Conservation (phyloP, 2,329 filamentous ascomycete genomes). For the Fusarium devonianum region DNA sequence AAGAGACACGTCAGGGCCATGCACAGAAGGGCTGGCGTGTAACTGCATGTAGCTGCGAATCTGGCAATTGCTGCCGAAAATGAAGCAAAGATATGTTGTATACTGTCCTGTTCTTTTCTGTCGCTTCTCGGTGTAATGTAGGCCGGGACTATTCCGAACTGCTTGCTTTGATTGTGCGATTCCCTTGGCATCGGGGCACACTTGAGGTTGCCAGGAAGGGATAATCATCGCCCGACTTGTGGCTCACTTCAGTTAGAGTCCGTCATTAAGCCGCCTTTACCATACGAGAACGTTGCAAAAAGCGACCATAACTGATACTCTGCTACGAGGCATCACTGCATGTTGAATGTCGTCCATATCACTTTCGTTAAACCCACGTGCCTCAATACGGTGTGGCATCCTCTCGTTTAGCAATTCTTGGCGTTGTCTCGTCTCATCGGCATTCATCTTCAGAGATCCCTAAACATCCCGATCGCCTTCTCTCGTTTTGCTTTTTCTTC, state of each 20-base stretch:
- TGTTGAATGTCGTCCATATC: neutral
- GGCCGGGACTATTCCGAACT: conserved; percentile 1
- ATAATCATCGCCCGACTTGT: too few relatives aligned
- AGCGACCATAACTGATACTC: too few relatives aligned
- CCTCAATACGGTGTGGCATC: conserved; percentile 1
- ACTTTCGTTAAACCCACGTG: neutral
- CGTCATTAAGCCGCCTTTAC: neutral
- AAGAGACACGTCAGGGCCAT: neutral
- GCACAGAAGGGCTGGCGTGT: neutral
- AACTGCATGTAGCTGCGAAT: neutral
- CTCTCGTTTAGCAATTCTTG: neutral
- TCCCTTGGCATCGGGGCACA: too few relatives aligned
- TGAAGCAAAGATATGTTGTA: neutral
- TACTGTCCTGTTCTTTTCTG: neutral
- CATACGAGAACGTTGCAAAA: too few relatives aligned
- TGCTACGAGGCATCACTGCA: too few relatives aligned
- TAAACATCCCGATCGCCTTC: conserved; percentile 24
- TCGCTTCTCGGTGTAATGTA: conserved; percentile 1
- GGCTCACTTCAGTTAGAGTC: neutral
- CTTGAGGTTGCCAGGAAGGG: conserved; percentile 2
- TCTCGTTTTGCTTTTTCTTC: conserved; percentile 11
- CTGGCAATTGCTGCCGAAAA: conserved; percentile 2
- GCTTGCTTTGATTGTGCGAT: too few relatives aligned
- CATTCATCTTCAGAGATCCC: conserved; percentile 11
- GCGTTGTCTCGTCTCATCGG: neutral